Conservation (phyloP, 768 basidiomycete species). For the Bullera alba region DNA sequence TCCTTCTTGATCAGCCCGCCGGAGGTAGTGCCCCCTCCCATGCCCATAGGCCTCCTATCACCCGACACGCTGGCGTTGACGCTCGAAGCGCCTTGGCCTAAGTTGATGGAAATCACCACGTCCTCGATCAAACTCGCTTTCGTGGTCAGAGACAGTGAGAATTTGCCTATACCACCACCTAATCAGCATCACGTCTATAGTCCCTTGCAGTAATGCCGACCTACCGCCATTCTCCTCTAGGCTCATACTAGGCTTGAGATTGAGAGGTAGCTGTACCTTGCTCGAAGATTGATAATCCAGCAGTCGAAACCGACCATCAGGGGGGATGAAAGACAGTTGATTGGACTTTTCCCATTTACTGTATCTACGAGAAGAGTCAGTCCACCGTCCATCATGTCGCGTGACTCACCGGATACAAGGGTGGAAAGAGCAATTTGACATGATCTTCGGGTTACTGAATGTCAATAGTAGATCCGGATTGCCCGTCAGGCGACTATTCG, state of each 20-base stretch:
- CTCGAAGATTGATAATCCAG: constrained; percentile 67
- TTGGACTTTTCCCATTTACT: constrained; percentile 72
- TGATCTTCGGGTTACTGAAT: constrained; percentile 65
- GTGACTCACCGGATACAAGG: constrained; percentile 72
- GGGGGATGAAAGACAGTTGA: constrained; percentile 81
- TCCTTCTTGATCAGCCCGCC: constrained; percentile 5
- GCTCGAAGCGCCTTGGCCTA: constrained; percentile 66
- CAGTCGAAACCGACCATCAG: constrained; percentile 79
- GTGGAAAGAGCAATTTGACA: constrained; percentile 80
- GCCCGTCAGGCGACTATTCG: constrained; percentile 67
- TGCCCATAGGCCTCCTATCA: constrained; percentile 18
- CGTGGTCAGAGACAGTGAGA: constrained; percentile 40
- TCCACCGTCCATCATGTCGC: not conserved
- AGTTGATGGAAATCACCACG: constrained; percentile 61
- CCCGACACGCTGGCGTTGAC: constrained; percentile 63
- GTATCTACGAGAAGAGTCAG: constrained; percentile 51
- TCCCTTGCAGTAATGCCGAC: constrained; percentile 51
- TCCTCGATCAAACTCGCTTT: constrained; percentile 58
- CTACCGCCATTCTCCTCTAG: constrained; percentile 50
- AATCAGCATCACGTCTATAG: constrained; percentile 49
- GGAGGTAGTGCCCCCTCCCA: constrained; percentile 5
- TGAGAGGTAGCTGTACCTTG: constrained; percentile 16
- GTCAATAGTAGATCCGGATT: constrained; percentile 79
- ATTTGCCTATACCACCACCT: constrained; percentile 30
- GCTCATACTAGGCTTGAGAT: constrained; percentile 39